Conservation (phyloP, 768 basidiomycete species). For the Hydnomerulius pinastri region DNA sequence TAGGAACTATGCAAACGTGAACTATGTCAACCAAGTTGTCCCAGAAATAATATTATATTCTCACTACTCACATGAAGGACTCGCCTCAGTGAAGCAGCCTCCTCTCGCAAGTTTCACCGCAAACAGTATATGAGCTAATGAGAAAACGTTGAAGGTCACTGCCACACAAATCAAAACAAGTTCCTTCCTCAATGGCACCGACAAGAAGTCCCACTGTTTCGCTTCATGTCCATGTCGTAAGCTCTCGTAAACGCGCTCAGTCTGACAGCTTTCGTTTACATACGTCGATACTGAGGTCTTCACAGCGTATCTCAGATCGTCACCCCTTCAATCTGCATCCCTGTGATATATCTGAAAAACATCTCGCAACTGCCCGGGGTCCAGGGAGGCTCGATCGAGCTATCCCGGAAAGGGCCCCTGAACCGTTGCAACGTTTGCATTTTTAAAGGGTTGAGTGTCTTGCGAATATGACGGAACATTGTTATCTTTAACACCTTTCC, state of each 20-base stretch:
- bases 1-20: conserved; percentile 12
- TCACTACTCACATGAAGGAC: conserved; percentile 7
- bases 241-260: no score
- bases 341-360: no score
- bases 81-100: background rate
- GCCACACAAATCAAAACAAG: conserved; percentile 1
- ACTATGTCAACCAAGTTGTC: background rate
- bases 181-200: no score
- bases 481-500: background rate
- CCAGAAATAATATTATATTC: background rate
- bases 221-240: no score
- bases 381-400: no score
- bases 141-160: conserved; percentile 3
- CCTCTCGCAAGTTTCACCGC: background rate
- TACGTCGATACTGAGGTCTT: no score
- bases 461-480: background rate
- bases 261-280: no score
- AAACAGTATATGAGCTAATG: background rate
- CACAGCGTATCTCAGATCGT: no score
- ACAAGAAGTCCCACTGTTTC: no score
- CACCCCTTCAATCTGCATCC: no score
- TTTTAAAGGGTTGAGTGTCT: background rate
- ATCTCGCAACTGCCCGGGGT: no score
- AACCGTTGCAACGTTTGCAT: background rate
- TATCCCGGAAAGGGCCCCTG: background rate